These are phyloP conservation scores for Aspergillus steynii DNA, from an alignment of 495 filamentous ascomycete species.

Conservation along the genomic window DNA sequence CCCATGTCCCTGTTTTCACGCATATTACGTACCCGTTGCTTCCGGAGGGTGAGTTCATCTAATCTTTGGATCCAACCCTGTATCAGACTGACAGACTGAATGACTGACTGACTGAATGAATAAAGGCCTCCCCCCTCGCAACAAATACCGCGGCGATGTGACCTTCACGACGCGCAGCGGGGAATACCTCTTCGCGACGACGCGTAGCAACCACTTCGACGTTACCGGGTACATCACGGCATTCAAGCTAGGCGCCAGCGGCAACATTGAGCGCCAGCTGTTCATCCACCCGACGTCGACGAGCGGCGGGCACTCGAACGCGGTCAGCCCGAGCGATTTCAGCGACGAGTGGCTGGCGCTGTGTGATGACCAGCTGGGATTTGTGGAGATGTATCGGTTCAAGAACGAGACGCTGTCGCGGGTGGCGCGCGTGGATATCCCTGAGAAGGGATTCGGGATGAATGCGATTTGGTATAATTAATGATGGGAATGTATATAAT, in stretches of 20 bases:
- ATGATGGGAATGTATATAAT: neutral
- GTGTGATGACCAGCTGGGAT: conserved; percentile 81
- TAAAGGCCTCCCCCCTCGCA: conserved; percentile 49
- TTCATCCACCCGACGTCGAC: conserved; percentile 81
- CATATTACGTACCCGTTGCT: conserved; percentile 74
- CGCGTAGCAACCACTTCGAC: conserved; percentile 70
- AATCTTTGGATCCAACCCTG: neutral
- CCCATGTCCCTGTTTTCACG: conserved; percentile 80
- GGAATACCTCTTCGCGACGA: conserved; percentile 76
- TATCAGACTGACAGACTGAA: neutral
- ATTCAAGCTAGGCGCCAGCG: conserved; percentile 67
- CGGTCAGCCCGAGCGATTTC: conserved; percentile 75
- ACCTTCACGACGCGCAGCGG: conserved; percentile 65
- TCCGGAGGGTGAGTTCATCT: conserved; percentile 56
- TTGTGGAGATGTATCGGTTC: conserved; percentile 84
- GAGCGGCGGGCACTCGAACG: conserved; percentile 82
- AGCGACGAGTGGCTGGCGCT: conserved; percentile 83
- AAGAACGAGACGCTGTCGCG: conserved; percentile 73
- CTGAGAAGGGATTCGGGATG: conserved; percentile 84
- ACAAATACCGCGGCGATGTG: conserved; percentile 76
- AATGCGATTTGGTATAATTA: conserved; percentile 91
- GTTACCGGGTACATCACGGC: conserved; percentile 79
- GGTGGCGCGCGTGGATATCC: conserved; percentile 71
- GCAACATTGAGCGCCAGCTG: conserved; percentile 73
- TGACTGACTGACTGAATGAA: conserved; percentile 22